Conservation (phyloP, 495 filamentous ascomycete genomes). For the Penicillium ucsense region DNA sequence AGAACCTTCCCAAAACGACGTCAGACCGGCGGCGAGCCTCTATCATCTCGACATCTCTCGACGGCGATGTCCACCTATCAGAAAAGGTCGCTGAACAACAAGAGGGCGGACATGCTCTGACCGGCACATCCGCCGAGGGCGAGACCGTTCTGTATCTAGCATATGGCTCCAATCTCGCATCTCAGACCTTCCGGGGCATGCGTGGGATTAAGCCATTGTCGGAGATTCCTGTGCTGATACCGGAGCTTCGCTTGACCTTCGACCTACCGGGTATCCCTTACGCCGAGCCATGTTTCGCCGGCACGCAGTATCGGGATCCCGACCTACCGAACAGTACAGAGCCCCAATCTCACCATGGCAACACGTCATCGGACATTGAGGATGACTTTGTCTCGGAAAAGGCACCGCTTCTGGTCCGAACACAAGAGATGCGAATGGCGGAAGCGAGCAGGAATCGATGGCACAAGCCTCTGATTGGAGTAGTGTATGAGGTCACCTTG, state of each 20-base stretch:
- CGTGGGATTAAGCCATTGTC: slow-evolving; percentile 74
- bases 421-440: slow-evolving; percentile 1
- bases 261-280: slow-evolving; percentile 83
- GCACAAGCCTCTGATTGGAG: slow-evolving; percentile 75
- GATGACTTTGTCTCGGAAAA: slow-evolving; percentile 21
- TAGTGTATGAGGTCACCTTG: slow-evolving; percentile 86
- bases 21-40: slow-evolving; percentile 13
- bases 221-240: slow-evolving; percentile 68
- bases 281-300: slow-evolving; percentile 85
- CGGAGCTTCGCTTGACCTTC: slow-evolving; percentile 67
- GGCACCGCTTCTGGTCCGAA: slow-evolving; percentile 16
- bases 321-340: slow-evolving; percentile 9
- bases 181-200: slow-evolving; percentile 61
- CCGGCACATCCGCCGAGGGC: slow-evolving; percentile 2
- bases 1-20: slow-evolving; percentile 10
- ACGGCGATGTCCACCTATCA: slow-evolving; percentile 16
- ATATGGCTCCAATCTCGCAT: slow-evolving; percentile 83
- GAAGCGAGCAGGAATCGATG: slow-evolving; percentile 45
- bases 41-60: slow-evolving; percentile 9
- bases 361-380: neutral
- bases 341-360: slow-evolving; percentile 6
- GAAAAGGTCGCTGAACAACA: slow-evolving; percentile 14
- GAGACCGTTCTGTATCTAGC: slow-evolving; percentile 80
- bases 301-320: slow-evolving; percentile 50
- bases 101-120: slow-evolving; percentile 1